Evolutionary conservation across 1,139 yeast genomes (phyloP), one percentile per base, ranked within the genome.

Genomic region (Blastobotrys raffinosifermentans): DNA sequence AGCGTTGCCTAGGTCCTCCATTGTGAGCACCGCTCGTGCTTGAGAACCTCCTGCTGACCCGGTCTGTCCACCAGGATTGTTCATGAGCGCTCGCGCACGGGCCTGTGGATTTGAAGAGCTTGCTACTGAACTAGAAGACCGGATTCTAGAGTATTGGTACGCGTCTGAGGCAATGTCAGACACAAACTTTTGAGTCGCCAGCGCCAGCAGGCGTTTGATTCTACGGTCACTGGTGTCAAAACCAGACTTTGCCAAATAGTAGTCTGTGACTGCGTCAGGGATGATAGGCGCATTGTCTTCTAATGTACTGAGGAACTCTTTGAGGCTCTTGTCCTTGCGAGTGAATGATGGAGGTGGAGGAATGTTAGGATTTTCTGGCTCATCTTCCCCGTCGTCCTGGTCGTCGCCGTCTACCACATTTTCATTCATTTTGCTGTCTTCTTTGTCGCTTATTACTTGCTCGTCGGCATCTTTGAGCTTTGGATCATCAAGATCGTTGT

Each of bases 261-360:
- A 91, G 55, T 91, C 97, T 0, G 96, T 85, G n/a, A 93, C 97
- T 0, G 94, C 93, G 57, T 93, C 98, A 0, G 99, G 99, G 31
- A 93, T 91, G 29, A 93, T 83, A 1, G 98, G 98, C 2, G 96
- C 87, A 59, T 81, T 87, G 42, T 87, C 95, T 46, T 86, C 95
- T 89, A 91, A 82, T 63, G 87, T 69, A 34, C 81, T 83, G 25
- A 93, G 69, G 23, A 93, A 80, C 51, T 93, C 97, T 49, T 80
- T 77, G 32, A 93, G 66, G 0, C 95, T 80, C 55, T 86, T 87
- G 53, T 93, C 98, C 50, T 85, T 84, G 46, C 91, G 70, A 1
- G 87, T 75, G 40, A 82, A 67, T 41, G 80, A 84, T 0, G 93
- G 89, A 10, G 81, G 63, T 31, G 75, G 83, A 16, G 73, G 75